Percentiles rank a stretch among this genome's conserved stretches.
Evolutionary conservation across 805 yeast genomes (phyloP).

Genomic region (Yamadazyma insecticola): DNA sequence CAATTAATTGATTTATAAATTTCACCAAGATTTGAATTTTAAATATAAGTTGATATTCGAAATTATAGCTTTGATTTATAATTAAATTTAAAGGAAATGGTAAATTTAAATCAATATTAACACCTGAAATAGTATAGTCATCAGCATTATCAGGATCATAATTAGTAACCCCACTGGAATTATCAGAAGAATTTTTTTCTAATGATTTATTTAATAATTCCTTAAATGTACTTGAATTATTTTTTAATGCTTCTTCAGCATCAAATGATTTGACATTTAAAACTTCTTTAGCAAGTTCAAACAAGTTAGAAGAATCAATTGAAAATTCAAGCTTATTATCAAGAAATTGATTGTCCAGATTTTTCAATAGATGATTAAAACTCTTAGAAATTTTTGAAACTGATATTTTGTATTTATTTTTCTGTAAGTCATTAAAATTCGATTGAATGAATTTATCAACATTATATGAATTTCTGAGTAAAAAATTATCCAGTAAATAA

Average conservation of each 20-base stretch:
- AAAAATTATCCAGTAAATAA: constrained; percentile 52
- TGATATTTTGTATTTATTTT: constrained; percentile 30
- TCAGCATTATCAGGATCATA: constrained; percentile 25
- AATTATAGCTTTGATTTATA: constrained; percentile 61
- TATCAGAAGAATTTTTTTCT: constrained; percentile 14
- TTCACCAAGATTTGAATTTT: constrained; percentile 65
- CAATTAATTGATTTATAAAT: constrained; percentile 55
- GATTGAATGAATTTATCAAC: constrained; percentile 50
- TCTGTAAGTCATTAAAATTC: constrained; percentile 50
- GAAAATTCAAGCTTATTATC: constrained; percentile 23
- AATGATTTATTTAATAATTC: constrained; percentile 41
- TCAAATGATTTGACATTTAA: constrained; percentile 52
- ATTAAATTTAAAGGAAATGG: constrained; percentile 88
- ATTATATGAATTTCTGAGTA: constrained; percentile 48
- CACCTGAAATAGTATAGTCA: constrained; percentile 43
- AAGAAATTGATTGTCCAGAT: constrained; percentile 2
- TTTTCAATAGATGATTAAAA: constrained; percentile 15
- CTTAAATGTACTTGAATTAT: constrained; percentile 31
- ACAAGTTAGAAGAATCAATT: constrained; percentile 42
- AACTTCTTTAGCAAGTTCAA: constrained; percentile 43
- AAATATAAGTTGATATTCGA: constrained; percentile 76
- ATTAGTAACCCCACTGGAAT: background rate
- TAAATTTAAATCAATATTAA: constrained; percentile 54
- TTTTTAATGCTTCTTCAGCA: constrained; percentile 46
- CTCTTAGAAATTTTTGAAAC: constrained; percentile 21